Conservation (phyloP, 257 asterid species). For the Primulina eburnea region DNA sequence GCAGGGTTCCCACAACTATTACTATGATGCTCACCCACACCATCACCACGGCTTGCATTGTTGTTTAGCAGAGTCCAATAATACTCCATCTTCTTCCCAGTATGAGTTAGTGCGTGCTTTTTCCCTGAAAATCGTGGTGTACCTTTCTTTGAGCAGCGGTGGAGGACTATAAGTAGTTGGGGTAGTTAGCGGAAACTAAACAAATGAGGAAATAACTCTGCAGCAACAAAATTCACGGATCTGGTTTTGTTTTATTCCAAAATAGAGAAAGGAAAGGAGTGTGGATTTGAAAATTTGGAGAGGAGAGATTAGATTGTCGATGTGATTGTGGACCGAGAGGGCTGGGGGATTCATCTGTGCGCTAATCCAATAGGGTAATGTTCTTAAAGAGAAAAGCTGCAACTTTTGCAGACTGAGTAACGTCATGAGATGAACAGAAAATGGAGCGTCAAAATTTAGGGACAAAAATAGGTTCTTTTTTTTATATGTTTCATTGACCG, state of each 20-base stretch:
- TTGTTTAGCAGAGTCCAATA: constrained; percentile 37
- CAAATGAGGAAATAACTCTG: constrained; percentile 18
- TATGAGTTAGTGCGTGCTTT: too few species aligned
- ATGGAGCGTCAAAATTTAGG: not conserved
- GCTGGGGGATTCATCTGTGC: constrained; percentile 26
- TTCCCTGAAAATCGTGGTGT: too few species aligned
- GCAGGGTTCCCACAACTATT: constrained; percentile 23
- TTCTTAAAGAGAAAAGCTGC: constrained; percentile 32
- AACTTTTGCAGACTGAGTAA: constrained; percentile 19
- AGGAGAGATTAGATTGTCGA: constrained; percentile 1
- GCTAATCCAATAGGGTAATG: constrained; percentile 33
- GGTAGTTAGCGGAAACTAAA: constrained; percentile 10
- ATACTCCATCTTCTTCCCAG: constrained; percentile 39
- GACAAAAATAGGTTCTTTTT: not conserved
- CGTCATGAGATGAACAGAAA: too few species aligned
- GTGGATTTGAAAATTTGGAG: not conserved
- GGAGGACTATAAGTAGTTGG: not conserved
- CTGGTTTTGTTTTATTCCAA: constrained; percentile 20
- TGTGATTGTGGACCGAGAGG: not conserved
- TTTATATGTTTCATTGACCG: too few species aligned
- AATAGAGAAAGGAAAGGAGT: not conserved
- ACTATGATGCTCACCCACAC: constrained; percentile 24
- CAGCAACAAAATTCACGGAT: constrained; percentile 16
- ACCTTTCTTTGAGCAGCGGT: too few species aligned
- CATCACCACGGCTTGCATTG: constrained; percentile 4